These are phyloP conservation scores for Aureobasidium sp. DNA, from an alignment of 2,329 filamentous ascomycete genomes.

Conservation along the genomic window DNA sequence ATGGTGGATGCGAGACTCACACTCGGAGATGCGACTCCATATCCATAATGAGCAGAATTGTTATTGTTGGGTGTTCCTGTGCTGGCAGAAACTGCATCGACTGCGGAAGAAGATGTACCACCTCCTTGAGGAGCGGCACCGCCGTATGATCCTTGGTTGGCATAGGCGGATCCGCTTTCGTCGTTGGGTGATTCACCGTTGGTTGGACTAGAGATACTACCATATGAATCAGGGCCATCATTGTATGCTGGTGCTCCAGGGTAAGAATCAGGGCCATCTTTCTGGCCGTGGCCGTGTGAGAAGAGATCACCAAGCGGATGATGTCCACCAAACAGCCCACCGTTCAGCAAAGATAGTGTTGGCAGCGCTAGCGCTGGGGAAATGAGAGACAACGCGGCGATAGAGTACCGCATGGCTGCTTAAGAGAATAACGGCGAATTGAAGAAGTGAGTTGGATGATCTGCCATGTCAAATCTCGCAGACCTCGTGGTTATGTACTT, in stretches of 20 bases:
- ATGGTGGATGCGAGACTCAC: neutral
- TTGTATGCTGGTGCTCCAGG: neutral
- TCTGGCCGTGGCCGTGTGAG: neutral
- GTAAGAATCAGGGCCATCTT: neutral
- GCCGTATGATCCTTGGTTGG: neutral
- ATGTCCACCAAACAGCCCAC: neutral
- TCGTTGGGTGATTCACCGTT: neutral
- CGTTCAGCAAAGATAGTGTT: neutral
- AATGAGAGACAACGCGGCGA: neutral
- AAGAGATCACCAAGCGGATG: neutral
- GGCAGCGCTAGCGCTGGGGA: conserved; percentile 4
- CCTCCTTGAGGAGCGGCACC: neutral
- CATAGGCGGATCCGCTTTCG: neutral
- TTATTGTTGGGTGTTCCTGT: neutral
- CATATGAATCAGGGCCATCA: neutral
- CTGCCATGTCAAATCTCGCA: neutral
- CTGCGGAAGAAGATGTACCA: neutral
- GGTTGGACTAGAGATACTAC: neutral
- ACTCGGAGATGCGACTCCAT: neutral
- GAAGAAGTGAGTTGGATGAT: neutral
- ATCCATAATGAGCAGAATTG: neutral
- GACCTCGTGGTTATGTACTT: neutral
- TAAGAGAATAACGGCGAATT: neutral
- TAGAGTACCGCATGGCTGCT: neutral
- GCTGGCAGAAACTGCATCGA: neutral